phyloP scores from a whole-genome alignment of 2,329 filamentous ascomycete species.

The Tympanopsis confertula region DNA sequence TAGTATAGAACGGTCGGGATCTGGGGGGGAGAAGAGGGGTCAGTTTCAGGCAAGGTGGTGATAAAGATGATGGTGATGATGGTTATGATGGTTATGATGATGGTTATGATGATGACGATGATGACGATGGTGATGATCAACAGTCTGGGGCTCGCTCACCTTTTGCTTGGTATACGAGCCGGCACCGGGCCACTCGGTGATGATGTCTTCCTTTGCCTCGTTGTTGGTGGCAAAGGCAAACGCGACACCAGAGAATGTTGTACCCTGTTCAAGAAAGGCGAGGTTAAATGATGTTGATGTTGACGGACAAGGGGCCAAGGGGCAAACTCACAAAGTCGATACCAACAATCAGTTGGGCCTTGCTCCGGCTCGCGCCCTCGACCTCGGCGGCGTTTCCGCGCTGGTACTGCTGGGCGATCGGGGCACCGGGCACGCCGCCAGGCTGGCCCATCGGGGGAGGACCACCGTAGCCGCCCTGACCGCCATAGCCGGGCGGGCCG shows the following conservation, averaged over 20 bases:
- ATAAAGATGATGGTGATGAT: slow-evolving; percentile 62
- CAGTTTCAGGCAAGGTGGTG: slow-evolving; percentile 94
- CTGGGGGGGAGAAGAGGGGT: slow-evolving; percentile 98
- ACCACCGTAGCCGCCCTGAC: slow-evolving; percentile 22
- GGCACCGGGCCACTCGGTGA: slow-evolving; percentile 96
- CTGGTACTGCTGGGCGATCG: slow-evolving; percentile 28
- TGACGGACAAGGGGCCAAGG: slow-evolving; percentile 4
- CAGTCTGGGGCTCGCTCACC: slow-evolving; percentile 34
- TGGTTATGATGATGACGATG: too few species aligned
- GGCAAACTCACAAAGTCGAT: slow-evolving; percentile 78
- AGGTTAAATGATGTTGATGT: slow-evolving; percentile 1
- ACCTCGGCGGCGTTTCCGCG: slow-evolving; percentile 58
- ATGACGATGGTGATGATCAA: neutral
- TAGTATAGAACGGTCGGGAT: slow-evolving; percentile 99
- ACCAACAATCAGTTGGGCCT: slow-evolving; percentile 93
- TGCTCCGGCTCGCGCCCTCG: slow-evolving; percentile 78
- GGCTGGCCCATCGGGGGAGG: slow-evolving; percentile 32
- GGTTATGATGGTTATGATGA: too few species aligned
- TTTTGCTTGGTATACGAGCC: slow-evolving; percentile 98
- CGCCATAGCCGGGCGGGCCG: slow-evolving; percentile 8
- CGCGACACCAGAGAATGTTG: slow-evolving; percentile 93
- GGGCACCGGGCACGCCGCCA: slow-evolving; percentile 12
- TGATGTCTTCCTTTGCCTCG: slow-evolving; percentile 95
- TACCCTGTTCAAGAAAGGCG: slow-evolving; percentile 49
- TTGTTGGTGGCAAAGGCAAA: slow-evolving; percentile 96